phyloP scores from a whole-genome alignment of 2,329 filamentous ascomycete species.

The Pseudogymnoascus sp. region DNA sequence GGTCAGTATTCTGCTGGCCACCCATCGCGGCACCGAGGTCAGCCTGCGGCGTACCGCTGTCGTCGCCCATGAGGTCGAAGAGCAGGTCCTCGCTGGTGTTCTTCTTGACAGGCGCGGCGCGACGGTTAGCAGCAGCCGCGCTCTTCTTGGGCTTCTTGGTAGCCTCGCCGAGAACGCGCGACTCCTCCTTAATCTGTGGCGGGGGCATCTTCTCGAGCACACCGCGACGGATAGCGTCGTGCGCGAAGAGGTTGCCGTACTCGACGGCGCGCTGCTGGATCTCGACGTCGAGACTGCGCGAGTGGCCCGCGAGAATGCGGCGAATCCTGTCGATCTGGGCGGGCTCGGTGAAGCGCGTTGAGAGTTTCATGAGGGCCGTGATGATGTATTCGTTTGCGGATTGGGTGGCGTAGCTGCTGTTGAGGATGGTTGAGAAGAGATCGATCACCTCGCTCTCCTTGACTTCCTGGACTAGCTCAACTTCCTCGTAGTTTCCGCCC shows the following conservation, averaged over 20 bases:
- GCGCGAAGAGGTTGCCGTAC: constrained; percentile 88
- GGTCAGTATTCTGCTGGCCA: constrained; percentile 42
- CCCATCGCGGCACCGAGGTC: constrained; percentile 45
- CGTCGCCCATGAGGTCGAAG: constrained; percentile 82
- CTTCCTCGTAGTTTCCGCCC: constrained; percentile 87
- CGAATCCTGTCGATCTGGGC: constrained; percentile 82
- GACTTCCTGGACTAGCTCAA: constrained; percentile 72
- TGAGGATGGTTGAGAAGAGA: constrained; percentile 83
- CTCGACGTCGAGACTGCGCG: constrained; percentile 86
- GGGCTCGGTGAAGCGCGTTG: constrained; percentile 72
- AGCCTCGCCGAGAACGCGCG: constrained; percentile 78
- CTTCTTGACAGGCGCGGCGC: constrained; percentile 66
- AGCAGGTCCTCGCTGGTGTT: constrained; percentile 86
- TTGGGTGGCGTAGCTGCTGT: constrained; percentile 89
- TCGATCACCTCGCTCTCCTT: constrained; percentile 87
- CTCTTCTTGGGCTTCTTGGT: constrained; percentile 58
- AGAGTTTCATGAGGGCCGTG: constrained; percentile 90
- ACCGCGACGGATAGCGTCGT: constrained; percentile 77
- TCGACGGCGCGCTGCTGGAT: constrained; percentile 94
- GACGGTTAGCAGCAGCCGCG: constrained; percentile 56
- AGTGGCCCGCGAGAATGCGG: constrained; percentile 65
- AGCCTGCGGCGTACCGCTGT: constrained; percentile 47
- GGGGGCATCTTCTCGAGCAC: constrained; percentile 97
- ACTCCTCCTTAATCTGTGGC: constrained; percentile 93
- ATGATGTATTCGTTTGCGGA: constrained; percentile 92